These are phyloP conservation scores for Xylaria longipes DNA, from an alignment of 495 filamentous ascomycete species.

Conservation along the genomic window DNA sequence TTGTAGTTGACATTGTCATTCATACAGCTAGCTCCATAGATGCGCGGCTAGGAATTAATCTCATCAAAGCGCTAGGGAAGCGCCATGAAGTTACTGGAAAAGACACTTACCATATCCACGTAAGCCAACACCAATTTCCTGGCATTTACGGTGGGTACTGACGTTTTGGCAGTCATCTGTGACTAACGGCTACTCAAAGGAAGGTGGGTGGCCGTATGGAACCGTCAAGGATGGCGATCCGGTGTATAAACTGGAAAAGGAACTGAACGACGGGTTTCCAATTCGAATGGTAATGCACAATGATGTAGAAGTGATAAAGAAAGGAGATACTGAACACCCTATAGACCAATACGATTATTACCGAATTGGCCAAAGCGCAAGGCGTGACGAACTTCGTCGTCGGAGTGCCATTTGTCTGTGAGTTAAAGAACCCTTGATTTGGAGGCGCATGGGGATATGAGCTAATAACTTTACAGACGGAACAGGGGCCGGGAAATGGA, in stretches of 20 bases:
- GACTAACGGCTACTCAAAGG: conserved; percentile 35
- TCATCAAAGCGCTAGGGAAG: conserved; percentile 40
- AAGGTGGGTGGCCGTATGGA: conserved; percentile 43
- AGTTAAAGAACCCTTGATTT: conserved; percentile 25
- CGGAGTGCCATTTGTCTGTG: conserved; percentile 41
- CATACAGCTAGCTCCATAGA: conserved; percentile 38
- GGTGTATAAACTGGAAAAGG: conserved; percentile 39
- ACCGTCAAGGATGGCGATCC: conserved; percentile 41
- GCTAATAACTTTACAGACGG: conserved; percentile 42
- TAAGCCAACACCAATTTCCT: conserved; percentile 23
- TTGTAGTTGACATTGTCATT: conserved; percentile 16
- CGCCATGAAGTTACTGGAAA: conserved; percentile 35
- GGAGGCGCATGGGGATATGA: background rate
- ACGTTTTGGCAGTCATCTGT: conserved; percentile 38
- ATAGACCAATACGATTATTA: conserved; percentile 38
- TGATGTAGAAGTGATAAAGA: background rate
- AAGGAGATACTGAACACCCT: background rate
- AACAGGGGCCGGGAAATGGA: conserved; percentile 45
- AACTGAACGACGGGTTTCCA: conserved; percentile 34
- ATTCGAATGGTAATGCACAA: conserved; percentile 37
- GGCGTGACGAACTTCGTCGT: conserved; percentile 45
- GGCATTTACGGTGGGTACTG: conserved; percentile 24
- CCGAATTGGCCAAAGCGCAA: conserved; percentile 36
- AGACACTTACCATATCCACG: conserved; percentile 43
- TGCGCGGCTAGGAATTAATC: conserved; percentile 29